Base-by-base conservation (phyloP, 2,329 filamentous ascomycete genomes). In the Colletotrichum horii region DNA sequence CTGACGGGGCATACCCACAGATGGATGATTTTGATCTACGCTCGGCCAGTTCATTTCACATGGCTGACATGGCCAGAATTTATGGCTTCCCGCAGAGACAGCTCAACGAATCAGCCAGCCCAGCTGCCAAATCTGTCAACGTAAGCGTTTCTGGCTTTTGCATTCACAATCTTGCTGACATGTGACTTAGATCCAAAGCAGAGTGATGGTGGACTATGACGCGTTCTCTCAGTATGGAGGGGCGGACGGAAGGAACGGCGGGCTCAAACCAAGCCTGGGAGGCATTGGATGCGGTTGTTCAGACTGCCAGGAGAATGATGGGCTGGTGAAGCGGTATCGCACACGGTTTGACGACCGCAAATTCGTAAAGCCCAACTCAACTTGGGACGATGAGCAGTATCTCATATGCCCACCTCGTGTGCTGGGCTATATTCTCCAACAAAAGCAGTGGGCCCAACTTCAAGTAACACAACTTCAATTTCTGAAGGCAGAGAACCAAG, bases 381-480 rank as follows among this genome's bases (percentile, higher is more conserved):
- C 14, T 15, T 61, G 58, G 77, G 58, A 69, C 1, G 66, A 69
- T 22, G 30, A 71, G n/a, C 77, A 78, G 32, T 77, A 74, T 30
- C 48, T 78, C 26, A 48, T 78, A 6, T 77, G 70, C 38, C 67
- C 76, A 4, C 76, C 74, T 9, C 61, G 74, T 3, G 58, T 77
- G 15, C 70, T 78, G 12, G 77, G 77, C 15, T 78, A 77, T 24
- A 55, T 71, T 28, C 56, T 78, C 19, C 26, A 62, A 2, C 56
- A 73, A 19, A 78, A 77, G 48, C 67, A 73, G 19, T 78, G 76
- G 77, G 77, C 70, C 4, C 76, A 78, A 38, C 43, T 78, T 76
- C 30, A 70, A 48, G 11, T 19, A 19, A 19, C 48, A 67, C 19
- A 14, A n/a, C 9, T 28, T 26, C 0, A 28, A 66, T 24, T 30